Evolutionary conservation across 2,329 filamentous ascomycete species (phyloP), one percentile per base, ranked within the genome.

Genomic region (Plenodomus biglobosus): DNA sequence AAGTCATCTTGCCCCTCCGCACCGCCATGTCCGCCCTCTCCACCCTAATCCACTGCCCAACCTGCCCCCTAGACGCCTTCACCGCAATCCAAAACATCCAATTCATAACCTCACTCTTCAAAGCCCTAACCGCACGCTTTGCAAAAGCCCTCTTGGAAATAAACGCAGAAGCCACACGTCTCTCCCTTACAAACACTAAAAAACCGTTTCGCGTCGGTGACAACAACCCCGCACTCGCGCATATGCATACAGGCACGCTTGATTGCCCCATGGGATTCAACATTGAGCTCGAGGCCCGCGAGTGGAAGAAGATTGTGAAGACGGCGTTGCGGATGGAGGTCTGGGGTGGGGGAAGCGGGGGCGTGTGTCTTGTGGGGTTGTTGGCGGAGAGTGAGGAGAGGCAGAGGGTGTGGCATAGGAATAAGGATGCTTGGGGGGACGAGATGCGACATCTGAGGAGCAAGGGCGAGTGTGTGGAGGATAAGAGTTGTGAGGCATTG

Each of bases 151-250:
- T 80, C 1, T 41, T 55, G 1, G 59, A 66, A 18, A 74, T 80
- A 44, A 70, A 75, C 27, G 47, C 48, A 8, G 76, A 78, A 55
- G 65, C 73, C 0, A 44, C 46, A n/a, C 53, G 63, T 1, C 69
- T 73, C 7, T 58, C 65, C 10, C 41, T 43, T 11, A 57, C 50
- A 0, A 64, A 67, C 2, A 57, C 64, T 19, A 75, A 64, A 44
- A 78, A 77, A 42, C 58, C 62, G 3, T 77, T 75, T 48, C 67
- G 73, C 1, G 64, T 80, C 8, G 73, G 74, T 22, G 76, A 78
- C 42, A 66, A 70, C n/a, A 71, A 61, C 17, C 64, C 63, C 2
- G 61, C 65, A 8, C 69, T 65, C 5, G 48, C 49, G 8, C 73
- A 78, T 51, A 52, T 78, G 3, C 77, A 79, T 41, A 75, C 76